Percentiles rank a stretch among this genome's conserved stretches.
Conservation (phyloP, 2,329 filamentous ascomycete species). For the Colletotrichum tabaci region DNA sequence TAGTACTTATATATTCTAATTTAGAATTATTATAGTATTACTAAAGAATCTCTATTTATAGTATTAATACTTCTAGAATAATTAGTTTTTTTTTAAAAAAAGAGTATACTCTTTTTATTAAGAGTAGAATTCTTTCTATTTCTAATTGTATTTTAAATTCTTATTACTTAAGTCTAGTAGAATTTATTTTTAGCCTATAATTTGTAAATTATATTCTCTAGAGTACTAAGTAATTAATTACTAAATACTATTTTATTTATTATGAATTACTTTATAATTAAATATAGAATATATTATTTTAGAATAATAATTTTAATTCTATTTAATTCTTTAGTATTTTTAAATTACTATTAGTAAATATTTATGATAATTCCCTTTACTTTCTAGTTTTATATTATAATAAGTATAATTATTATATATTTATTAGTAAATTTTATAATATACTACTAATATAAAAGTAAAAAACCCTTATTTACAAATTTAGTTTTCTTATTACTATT, state of each 20-base stretch:
- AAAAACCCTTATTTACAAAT: too few relatives aligned
- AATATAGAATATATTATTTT: not conserved
- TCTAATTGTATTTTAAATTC: not conserved
- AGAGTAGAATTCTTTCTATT: not conserved
- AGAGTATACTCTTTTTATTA: not conserved
- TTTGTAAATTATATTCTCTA: not conserved
- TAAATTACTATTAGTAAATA: too few relatives aligned
- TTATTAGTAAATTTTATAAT: slow-evolving; percentile 48
- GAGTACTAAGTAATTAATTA: not conserved
- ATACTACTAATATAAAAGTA: not conserved
- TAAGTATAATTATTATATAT: not conserved
- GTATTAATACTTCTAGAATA: not conserved
- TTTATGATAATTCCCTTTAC: too few relatives aligned
- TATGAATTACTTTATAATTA: not conserved
- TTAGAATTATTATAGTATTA: slow-evolving; percentile 21
- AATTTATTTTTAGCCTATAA: not conserved
- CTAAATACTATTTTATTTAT: not conserved
- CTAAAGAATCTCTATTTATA: not conserved
- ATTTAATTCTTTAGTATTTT: too few relatives aligned
- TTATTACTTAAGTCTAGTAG: not conserved
- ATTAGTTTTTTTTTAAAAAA: not conserved
- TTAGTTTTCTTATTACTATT: not conserved
- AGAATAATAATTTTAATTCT: not conserved
- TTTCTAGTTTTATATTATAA: too few relatives aligned
- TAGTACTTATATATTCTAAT: not conserved